Percentiles rank a stretch among this genome's conserved stretches.
Conservation (phyloP, 768 basidiomycete species). For the Tricholoma sp. region DNA sequence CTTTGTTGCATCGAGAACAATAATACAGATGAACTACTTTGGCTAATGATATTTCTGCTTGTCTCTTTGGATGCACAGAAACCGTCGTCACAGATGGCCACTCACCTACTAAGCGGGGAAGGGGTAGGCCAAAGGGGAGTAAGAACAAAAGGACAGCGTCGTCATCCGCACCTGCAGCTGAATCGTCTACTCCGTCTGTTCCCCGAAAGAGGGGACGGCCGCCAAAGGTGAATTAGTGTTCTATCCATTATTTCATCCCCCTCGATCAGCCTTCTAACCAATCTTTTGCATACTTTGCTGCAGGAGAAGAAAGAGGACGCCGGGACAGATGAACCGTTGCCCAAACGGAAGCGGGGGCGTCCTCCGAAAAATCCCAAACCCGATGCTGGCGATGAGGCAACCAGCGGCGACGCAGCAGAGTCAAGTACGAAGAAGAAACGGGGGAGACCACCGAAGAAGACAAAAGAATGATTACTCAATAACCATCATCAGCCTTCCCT, state of each 20-base stretch:
- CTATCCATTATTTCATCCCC: conserved; percentile 12
- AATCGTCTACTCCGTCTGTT: conserved; percentile 29
- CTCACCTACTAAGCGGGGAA: conserved; percentile 62
- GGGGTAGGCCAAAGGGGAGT: conserved; percentile 87
- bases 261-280: conserved; percentile 10
- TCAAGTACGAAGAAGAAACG: conserved; percentile 61
- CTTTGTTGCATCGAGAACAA: background rate
- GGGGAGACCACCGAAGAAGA: conserved; percentile 63
- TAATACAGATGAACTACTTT: background rate
- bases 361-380: conserved; percentile 65
- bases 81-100: conserved; percentile 31
- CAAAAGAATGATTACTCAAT: conserved; percentile 22
- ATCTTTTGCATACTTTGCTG: conserved; percentile 15
- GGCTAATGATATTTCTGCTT: conserved; percentile 20
- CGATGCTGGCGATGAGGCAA: conserved; percentile 33
- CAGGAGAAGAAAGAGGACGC: conserved; percentile 41
- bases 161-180: conserved; percentile 24
- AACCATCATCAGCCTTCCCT: conserved; percentile 10
- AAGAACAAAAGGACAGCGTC: conserved; percentile 54
- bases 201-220: conserved; percentile 63
- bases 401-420: conserved; percentile 39
- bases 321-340: conserved; percentile 42
- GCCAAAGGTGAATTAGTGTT: conserved; percentile 46
- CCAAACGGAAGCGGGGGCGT: conserved; percentile 69
- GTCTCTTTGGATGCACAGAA: conserved; percentile 26